Evolutionary conservation across 2,329 filamentous ascomycete species (phyloP).

Genomic region (Tolypocladium ovalisporum): DNA sequence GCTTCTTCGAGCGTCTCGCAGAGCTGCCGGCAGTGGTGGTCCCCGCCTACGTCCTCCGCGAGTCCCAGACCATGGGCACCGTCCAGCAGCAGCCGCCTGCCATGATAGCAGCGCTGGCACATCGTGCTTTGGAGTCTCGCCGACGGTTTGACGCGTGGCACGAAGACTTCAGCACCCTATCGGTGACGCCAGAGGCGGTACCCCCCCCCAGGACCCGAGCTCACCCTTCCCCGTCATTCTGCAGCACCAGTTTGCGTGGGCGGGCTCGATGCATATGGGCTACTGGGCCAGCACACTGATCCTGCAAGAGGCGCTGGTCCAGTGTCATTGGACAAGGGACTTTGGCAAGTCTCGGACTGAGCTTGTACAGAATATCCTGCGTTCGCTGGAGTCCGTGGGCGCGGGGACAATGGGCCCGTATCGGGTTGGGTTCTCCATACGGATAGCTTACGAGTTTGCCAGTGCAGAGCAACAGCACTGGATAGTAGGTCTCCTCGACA

Average conservation of each 20-base stretch:
- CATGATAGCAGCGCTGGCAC: constrained; percentile 16
- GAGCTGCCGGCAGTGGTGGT: constrained; percentile 22
- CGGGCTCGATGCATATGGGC: constrained; percentile 22
- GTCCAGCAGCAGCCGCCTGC: constrained; percentile 13
- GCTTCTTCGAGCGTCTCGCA: constrained; percentile 21
- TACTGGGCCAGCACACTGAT: constrained; percentile 29
- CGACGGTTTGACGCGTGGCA: constrained; percentile 22
- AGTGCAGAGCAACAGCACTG: constrained; percentile 21
- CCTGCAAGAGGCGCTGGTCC: constrained; percentile 23
- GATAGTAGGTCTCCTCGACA: constrained; percentile 19
- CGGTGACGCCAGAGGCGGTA: constrained; percentile 15
- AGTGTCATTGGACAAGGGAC: constrained; percentile 17
- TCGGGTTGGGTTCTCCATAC: constrained; percentile 23
- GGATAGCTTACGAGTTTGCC: constrained; percentile 28
- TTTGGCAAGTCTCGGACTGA: constrained; percentile 14
- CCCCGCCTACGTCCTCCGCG: constrained; percentile 19
- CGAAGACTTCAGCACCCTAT: constrained; percentile 12
- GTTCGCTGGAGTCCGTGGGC: constrained; percentile 26
- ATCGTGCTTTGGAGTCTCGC: constrained; percentile 15
- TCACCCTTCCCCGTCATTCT: constrained; percentile 23
- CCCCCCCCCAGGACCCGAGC: constrained; percentile 15
- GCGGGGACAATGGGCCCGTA: constrained; percentile 26
- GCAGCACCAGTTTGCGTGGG: constrained; percentile 18
- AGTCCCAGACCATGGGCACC: constrained; percentile 10
- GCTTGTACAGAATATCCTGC: constrained; percentile 21